Base-by-base conservation (phyloP, 345 rosid species). In the Noccaea bulbosa region DNA sequence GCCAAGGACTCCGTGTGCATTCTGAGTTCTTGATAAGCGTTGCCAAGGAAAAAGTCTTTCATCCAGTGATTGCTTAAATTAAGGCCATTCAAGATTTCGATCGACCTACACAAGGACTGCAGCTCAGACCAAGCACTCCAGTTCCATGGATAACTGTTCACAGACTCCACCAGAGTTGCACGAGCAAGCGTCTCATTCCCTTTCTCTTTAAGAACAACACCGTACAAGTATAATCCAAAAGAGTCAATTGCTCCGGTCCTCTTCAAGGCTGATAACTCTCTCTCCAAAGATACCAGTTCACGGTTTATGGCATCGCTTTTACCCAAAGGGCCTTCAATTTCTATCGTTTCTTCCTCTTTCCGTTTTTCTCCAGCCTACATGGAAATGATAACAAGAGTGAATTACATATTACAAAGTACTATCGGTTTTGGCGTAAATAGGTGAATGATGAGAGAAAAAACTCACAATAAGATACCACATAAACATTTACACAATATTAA, bases 71-170 rank as follows among this genome's bases (percentile, higher is more conserved):
- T 88, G 69, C 69, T 84, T 72, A 94, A 86, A 76, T 68, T 83
- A 51, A 94, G 97, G 75, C 83, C 59, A 63, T 85, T 88, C 82
- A 94, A 75, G 61, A 82, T 83, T 71, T 91, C 96, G 0, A 86
- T 63, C 8, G 92, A 78, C 46, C 89, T 80, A 74, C 99, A 91
- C 56, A 88, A 70, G 11, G 96, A 88, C 78, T 84, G 97, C 71
- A 94, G 84, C 82, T 89, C 97, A 8, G 82, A 87, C 99, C 99
- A 94, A 54, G 99, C 99, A 85, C 75, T 88, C 99, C 99, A 94
- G 71, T 94, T 94, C 99, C 99, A 94, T 24, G 99, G 98, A 69
- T 94, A 94, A 80, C 80, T 80, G 77, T 91, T 94, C 45, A 94
- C 97, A 30, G 98, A 94, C 69, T 94, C 98, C 76, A 88, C 86